phyloP scores from a whole-genome alignment of 495 filamentous ascomycete genomes.

The Symbiotaphrina buchneri region DNA sequence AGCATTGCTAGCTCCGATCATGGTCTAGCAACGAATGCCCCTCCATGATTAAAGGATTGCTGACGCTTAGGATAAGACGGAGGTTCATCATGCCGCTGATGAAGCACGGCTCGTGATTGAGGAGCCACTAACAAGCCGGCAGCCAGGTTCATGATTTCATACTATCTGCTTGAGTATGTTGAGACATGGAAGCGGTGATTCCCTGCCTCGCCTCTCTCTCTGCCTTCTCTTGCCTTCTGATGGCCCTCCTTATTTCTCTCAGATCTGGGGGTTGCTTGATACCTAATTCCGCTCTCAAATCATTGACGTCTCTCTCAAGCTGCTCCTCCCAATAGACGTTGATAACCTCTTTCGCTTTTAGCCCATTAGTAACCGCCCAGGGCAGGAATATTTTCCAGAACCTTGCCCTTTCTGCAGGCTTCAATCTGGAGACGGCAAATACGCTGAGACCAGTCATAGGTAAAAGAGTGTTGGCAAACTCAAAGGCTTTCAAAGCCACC shows the following conservation, averaged over 20 bases:
- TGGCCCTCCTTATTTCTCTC: slow-evolving; percentile 48
- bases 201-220: slow-evolving; percentile 28
- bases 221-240: slow-evolving; percentile 42
- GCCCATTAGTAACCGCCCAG: slow-evolving; percentile 74
- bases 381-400: slow-evolving; percentile 61
- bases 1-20: no score
- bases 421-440: slow-evolving; percentile 46
- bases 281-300: slow-evolving; percentile 45
- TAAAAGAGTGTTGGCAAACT: slow-evolving; percentile 62
- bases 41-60: no score
- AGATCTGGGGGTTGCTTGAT: slow-evolving; percentile 84
- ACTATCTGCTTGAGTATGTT: no score
- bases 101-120: no score
- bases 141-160: no score
- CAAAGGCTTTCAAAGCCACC: slow-evolving; percentile 89
- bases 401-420: slow-evolving; percentile 46
- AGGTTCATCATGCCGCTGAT: no score
- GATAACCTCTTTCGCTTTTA: slow-evolving; percentile 58
- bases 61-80: no score
- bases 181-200: no score
- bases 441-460: slow-evolving; percentile 87
- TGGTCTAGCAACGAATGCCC: no score
- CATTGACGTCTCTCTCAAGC: slow-evolving; percentile 63
- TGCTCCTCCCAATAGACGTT: slow-evolving; percentile 99
- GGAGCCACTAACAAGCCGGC: no score